Base-by-base conservation (phyloP, 2,329 filamentous ascomycete species). In the Colletotrichum tofieldiae region DNA sequence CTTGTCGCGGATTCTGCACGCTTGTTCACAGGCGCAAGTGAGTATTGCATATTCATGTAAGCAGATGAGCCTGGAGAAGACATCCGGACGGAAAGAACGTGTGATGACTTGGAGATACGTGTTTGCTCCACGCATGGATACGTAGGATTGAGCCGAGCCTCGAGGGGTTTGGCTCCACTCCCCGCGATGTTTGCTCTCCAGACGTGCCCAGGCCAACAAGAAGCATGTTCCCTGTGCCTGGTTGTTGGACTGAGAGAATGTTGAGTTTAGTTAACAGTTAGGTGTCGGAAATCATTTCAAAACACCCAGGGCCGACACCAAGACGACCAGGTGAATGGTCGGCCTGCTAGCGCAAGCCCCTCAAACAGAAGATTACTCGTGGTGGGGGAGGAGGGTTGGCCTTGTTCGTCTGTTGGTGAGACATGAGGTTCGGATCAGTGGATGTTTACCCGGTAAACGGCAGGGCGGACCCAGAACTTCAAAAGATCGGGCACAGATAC, bases 201-300 rank as follows among this genome's bases (percentile, higher is more conserved):
- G 23, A 49, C 23, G 23, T 67, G 58, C 65, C 51, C 49, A 45
- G 56, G 12, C 49, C 26, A 51, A 26, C 41, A 60, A 51, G 60
- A 64, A 49, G 59, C 65, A 69, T 72, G 45, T 72, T 52, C 65
- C 65, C 47, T 72, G 65, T 61, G 65, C 70, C 70, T 60, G 65
- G 65, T 51, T 49, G 45, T 64, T 70, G 66, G 60, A 64, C 45
- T 61, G 51, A 18, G 29, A 47, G 59, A 70, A 60, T 52, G 41
- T 65, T 56, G 65, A 49, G 32, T 60, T 49, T 54, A 64, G 45
- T 63, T 60, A 51, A 26, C 16, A 37, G 26, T 37, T 55, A 7
- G 64, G 29, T 29, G 18, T 63, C 56, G 56, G 59, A 41, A 58
- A 35, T 23, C 49, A 62, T 56, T 58, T 49, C 47, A 71, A 62